Base-by-base conservation (phyloP, 371 early-diverging fungal species). In the Apophysomyces variabilis region DNA sequence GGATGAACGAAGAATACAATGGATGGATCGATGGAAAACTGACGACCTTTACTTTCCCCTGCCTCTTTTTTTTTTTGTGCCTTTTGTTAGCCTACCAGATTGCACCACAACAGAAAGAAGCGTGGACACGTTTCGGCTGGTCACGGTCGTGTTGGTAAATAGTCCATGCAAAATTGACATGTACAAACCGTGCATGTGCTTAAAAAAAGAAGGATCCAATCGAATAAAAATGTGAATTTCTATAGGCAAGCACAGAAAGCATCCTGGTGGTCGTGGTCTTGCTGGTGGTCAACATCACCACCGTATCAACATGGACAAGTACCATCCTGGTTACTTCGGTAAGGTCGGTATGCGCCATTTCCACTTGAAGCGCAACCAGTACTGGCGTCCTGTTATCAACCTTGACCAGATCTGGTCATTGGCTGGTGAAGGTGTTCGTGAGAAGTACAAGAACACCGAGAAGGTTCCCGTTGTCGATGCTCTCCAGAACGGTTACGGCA, bases 301-400 rank as follows among this genome's bases (percentile, higher is more conserved):
- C 93, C 94, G 99, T 75, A 99, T 96, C 88, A 96, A 96, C 90
- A 96, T 99, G 93, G 97, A 98, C 87, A 98, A 94, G 93, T 99
- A 95, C 94, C 99, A 99, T 89, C 99, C 99, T 74, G 99, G 99
- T 85, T 98, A 97, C 95, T 99, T 98, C 79, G 99, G 99, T 87
- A 99, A 99, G 89, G 97, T 98, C 85, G 99, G 99, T 93, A 97
- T 97, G 98, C 95, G 99, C 71, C 89, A 95, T 84, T 98, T 95
- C 94, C 98, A 98, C 93, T 86, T 90, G 90, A 98, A 96, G 89
- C 86, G 89, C 77, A 96, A 99, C 89, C 77, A 90, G 77, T 84
- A 87, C 88, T 92, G 92, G 91, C 81, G 92, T 74, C 95, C 95
- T 63, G 84, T 87, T 77, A 85, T 99, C 87, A 96, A 97, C 89